A percentile compares a stretch with the other conserved stretches of the same genome.
phyloP scores from a whole-genome alignment of 179 eudicot species.

The Patellifolia procumbens region DNA sequence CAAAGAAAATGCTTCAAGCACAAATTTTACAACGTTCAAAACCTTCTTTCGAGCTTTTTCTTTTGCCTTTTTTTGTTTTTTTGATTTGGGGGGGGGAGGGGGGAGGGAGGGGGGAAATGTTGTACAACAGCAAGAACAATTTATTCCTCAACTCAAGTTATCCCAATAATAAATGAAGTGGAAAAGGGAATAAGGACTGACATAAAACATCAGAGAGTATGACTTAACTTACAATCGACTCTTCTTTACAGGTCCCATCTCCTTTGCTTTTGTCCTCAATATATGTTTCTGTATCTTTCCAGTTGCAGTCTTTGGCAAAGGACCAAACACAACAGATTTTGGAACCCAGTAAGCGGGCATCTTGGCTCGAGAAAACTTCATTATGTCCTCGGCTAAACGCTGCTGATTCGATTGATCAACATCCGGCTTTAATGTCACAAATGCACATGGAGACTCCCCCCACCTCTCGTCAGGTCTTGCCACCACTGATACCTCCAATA shows the following conservation, averaged over 20 bases:
- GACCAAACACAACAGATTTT: slow-evolving; percentile 74
- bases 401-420: slow-evolving; percentile 47
- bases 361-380: slow-evolving; percentile 67
- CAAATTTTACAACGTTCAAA: slow-evolving; percentile 11
- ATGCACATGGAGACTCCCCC: slow-evolving; percentile 97
- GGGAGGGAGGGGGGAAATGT: slow-evolving; percentile 10
- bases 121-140: not conserved
- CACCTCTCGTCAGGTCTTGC: slow-evolving; percentile 79
- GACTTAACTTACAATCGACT: slow-evolving; percentile 52
- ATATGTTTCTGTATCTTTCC: slow-evolving; percentile 93
- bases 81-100: not conserved
- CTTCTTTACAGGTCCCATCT: slow-evolving; percentile 77
- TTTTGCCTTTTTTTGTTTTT: not conserved
- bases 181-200: not conserved
- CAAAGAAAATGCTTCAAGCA: slow-evolving; percentile 1
- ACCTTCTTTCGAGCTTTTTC: not conserved
- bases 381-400: slow-evolving; percentile 63
- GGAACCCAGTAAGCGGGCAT: slow-evolving; percentile 95
- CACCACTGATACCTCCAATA: slow-evolving; percentile 78
- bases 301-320: slow-evolving; percentile 90
- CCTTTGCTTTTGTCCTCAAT: slow-evolving; percentile 78
- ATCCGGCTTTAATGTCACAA: slow-evolving; percentile 63
- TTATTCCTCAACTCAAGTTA: slow-evolving; percentile 9
- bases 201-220: not conserved
- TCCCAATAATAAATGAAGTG: not conserved